Evolutionary conservation across 345 rosid species (phyloP).

Genomic region (Xanthoceras sorbifolium): DNA sequence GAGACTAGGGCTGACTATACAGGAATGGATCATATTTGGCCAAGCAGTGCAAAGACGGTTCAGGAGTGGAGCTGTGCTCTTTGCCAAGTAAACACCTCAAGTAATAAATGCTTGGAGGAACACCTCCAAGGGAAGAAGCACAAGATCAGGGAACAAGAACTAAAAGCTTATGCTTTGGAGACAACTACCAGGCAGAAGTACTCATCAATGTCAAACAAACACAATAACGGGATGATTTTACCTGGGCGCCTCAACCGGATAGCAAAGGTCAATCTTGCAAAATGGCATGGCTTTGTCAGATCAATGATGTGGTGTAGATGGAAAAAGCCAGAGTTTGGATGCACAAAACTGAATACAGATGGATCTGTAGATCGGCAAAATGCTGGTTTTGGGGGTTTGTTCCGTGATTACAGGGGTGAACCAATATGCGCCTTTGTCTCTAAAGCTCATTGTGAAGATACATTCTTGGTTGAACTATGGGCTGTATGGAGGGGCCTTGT

Average conservation of each 20-base stretch:
- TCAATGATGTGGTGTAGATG: conserved; percentile 37
- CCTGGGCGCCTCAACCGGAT: conserved; percentile 8
- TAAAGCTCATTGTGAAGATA: conserved; percentile 30
- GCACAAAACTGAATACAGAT: conserved; percentile 40
- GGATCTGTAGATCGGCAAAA: conserved; percentile 32
- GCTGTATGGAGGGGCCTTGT: conserved; percentile 48
- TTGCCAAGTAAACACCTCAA: conserved; percentile 29
- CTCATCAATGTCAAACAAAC: background rate
- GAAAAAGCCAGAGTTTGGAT: conserved; percentile 37
- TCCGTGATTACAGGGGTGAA: conserved; percentile 34
- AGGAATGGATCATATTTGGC: background rate
- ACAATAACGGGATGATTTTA: conserved; percentile 1
- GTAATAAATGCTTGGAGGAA: conserved; percentile 28
- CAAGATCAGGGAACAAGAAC: conserved; percentile 23
- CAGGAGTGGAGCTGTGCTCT: conserved; percentile 40
- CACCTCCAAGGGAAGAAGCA: conserved; percentile 40
- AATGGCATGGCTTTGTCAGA: conserved; percentile 21
- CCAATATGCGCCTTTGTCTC: conserved; percentile 43
- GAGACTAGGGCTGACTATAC: background rate
- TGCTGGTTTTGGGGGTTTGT: conserved; percentile 39
- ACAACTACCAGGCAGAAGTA: background rate
- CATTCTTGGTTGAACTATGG: conserved; percentile 43
- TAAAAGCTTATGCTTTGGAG: conserved; percentile 7
- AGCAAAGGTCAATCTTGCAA: conserved; percentile 14
- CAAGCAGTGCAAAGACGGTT: conserved; percentile 13